Base-by-base conservation (phyloP, 179 eudicot species). In the Monotropa hypopitys region DNA sequence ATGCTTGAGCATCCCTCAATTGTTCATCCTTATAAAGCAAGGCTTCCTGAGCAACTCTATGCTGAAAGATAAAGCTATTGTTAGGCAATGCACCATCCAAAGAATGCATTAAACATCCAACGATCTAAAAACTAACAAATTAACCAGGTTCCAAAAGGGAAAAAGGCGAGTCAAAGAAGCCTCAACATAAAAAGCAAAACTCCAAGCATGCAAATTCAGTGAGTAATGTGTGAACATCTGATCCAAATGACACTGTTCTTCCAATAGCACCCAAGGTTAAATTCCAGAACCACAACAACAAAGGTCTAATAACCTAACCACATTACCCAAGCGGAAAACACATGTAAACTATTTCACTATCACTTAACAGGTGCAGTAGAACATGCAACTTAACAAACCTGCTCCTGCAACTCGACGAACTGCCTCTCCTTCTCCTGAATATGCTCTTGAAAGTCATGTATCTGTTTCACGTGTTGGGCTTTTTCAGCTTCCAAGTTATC, bases 361-460 rank as follows among this genome's bases (percentile, higher is more conserved):
- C 15, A 71, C 15, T 70, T 26, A 28, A 80, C 16, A 16, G 42
- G 54, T 13, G 26, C 65, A 59, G 18, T 46, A 13, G n/a, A 78
- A 65, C 0, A n/a, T 43, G 57, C 32, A 73, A 40, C 70, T 70
- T 43, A 10, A 80, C 81, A 76, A 28, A 96, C 99, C 98, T 94
- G 99, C 79, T 96, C 99, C 88, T 94, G 97, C 87, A 96, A 81
- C 83, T 96, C 99, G 82, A 92, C 72, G 72, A 90, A 77, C 82
- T 88, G 97, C 77, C 90, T 85, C 73, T 96, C 98, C 81, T 94
- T 96, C 47, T 92, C 99, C 75, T 92, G 97, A 75, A 90, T 72
- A 81, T 90, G 98, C 76, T 92, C 99, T 85, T 96, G 97, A 75
- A 94, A 88, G 9, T 96, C 99, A 83, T 91, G 98, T 73, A 96